Percentiles rank a stretch among this genome's conserved stretches.
Evolutionary conservation across 257 asterid species (phyloP).

Genomic region (Perilla frutescens): DNA sequence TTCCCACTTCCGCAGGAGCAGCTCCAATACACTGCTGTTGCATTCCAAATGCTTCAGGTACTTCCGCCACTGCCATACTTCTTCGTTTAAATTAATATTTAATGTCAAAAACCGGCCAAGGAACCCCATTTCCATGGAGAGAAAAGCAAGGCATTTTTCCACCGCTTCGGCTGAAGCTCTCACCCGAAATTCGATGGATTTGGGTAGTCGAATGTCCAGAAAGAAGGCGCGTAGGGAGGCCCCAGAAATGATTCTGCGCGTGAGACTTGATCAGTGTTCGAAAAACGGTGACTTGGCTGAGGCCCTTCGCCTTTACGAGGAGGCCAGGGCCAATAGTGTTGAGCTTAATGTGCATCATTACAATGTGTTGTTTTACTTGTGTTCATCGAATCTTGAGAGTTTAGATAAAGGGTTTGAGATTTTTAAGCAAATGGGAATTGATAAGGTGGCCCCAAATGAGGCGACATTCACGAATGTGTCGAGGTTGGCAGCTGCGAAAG

Average conservation of each 20-base stretch:
- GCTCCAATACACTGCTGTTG: slow-evolving; percentile 34
- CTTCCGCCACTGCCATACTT: slow-evolving; percentile 26
- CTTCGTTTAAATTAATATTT: slow-evolving; percentile 7
- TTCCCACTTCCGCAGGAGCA: slow-evolving; percentile 42
- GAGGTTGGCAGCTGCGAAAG: slow-evolving; percentile 82
- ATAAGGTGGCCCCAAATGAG: slow-evolving; percentile 77
- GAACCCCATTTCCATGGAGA: slow-evolving; percentile 41
- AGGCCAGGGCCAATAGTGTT: slow-evolving; percentile 62
- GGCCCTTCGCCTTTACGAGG: slow-evolving; percentile 78
- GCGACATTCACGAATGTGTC: slow-evolving; percentile 92
- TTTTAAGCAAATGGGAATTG: slow-evolving; percentile 67
- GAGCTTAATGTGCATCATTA: slow-evolving; percentile 66
- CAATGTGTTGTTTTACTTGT: slow-evolving; percentile 80
- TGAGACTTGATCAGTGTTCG: slow-evolving; percentile 71
- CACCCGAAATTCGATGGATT: slow-evolving; percentile 36
- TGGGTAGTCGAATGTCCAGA: slow-evolving; percentile 38
- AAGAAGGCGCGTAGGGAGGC: slow-evolving; percentile 51
- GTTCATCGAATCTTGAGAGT: slow-evolving; percentile 47
- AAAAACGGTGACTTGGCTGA: slow-evolving; percentile 57
- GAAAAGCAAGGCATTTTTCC: slow-evolving; percentile 44
- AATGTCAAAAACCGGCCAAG: slow-evolving; percentile 34
- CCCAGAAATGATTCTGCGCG: slow-evolving; percentile 64
- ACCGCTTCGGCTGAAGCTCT: slow-evolving; percentile 53
- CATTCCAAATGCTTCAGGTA: slow-evolving; percentile 35
- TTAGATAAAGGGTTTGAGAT: slow-evolving; percentile 81